Evolutionary conservation across 164 flowering plant species (phyloP).

Genomic region (Kingdonia uniflora): DNA sequence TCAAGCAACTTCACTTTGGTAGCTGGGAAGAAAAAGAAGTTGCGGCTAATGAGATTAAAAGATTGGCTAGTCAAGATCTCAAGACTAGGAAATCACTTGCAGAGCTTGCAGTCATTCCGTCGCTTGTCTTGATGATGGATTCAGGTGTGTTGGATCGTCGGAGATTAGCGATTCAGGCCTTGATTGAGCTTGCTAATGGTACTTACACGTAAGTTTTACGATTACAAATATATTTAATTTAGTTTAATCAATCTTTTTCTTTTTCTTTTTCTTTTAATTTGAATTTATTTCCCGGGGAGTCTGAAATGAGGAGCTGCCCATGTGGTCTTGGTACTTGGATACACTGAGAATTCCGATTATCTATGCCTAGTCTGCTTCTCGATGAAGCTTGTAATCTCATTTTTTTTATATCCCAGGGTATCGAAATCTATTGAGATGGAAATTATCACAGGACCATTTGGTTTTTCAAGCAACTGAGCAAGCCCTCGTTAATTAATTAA

Average conservation of each 20-base stretch:
- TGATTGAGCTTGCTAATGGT: slow-evolving; percentile 66
- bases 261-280: not conserved
- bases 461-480: too few species aligned
- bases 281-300: too few species aligned
- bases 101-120: slow-evolving; percentile 69
- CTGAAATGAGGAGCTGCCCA: too few species aligned
- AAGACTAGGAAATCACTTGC: slow-evolving; percentile 45
- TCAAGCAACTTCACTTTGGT: slow-evolving; percentile 82
- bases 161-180: slow-evolving; percentile 48
- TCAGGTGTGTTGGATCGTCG: slow-evolving; percentile 30
- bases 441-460: too few species aligned
- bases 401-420: too few species aligned
- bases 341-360: too few species aligned
- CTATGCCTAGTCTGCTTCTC: too few species aligned
- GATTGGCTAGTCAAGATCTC: slow-evolving; percentile 38
- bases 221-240: too few species aligned
- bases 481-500: too few species aligned
- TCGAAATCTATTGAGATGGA: too few species aligned
- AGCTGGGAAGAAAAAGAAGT: slow-evolving; percentile 50
- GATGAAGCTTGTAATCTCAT: too few species aligned
- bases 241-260: not conserved
- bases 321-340: too few species aligned
- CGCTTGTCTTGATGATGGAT: slow-evolving; percentile 60
- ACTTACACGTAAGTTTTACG: slow-evolving; percentile 57
- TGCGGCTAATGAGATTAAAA: slow-evolving; percentile 53